Evolutionary conservation across 495 filamentous ascomycete genomes (phyloP).

Genomic region (Peziza echinospora): DNA sequence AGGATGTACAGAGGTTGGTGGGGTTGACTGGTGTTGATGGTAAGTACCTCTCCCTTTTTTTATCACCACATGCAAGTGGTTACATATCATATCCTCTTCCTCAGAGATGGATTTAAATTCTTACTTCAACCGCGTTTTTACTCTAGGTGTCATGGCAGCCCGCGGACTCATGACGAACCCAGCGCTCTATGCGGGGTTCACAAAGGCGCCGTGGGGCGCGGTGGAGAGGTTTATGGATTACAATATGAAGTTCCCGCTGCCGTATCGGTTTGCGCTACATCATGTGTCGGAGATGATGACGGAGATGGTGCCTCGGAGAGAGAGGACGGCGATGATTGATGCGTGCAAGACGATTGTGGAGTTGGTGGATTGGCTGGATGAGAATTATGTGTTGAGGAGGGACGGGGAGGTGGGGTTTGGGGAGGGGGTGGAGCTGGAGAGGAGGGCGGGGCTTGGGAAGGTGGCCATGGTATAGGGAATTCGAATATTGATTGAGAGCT

Average conservation of each 20-base stretch:
- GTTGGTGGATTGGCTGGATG: conserved; percentile 38
- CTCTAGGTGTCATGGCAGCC: conserved; percentile 44
- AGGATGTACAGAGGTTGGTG: conserved; percentile 18
- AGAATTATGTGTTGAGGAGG: conserved; percentile 16
- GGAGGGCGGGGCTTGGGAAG: background rate
- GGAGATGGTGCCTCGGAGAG: conserved; percentile 29
- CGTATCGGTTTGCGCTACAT: conserved; percentile 37
- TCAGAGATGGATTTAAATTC: background rate
- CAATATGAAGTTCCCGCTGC: conserved; percentile 31
- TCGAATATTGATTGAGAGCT: too few relatives aligned
- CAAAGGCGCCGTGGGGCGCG: conserved; percentile 35
- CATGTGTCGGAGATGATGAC: conserved; percentile 41
- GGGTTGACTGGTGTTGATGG: conserved; percentile 18
- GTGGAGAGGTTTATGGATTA: conserved; percentile 35
- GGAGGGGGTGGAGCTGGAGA: conserved; percentile 9
- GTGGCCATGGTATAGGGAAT: too few relatives aligned
- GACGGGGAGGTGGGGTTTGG: conserved; percentile 17
- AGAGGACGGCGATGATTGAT: conserved; percentile 29
- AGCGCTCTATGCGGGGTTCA: conserved; percentile 34
- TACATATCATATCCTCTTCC: background rate
- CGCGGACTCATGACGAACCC: conserved; percentile 41
- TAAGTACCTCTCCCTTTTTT: background rate
- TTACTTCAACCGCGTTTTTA: conserved; percentile 14
- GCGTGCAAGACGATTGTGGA: conserved; percentile 31
- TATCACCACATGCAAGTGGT: too few relatives aligned